Percentiles rank a stretch among this genome's conserved stretches.
These are phyloP conservation scores for Taiozyma sp. DNA, from an alignment of 1,139 yeast genomes.

Conservation along the genomic window DNA sequence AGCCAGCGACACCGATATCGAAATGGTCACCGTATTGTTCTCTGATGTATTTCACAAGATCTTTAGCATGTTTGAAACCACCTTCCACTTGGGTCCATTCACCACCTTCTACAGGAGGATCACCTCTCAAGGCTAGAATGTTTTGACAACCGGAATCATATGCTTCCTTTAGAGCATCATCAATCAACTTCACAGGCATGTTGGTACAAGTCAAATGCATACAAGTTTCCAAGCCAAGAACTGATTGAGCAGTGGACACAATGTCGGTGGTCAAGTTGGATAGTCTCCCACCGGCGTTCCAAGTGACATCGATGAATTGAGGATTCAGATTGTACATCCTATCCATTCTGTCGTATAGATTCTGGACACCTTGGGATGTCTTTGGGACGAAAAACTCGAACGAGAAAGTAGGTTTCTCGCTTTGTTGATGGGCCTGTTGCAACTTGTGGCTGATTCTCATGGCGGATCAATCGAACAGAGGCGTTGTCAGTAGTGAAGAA, in stretches of 20 bases:
- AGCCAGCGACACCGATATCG: constrained; percentile 72
- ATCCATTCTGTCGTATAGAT: constrained; percentile 94
- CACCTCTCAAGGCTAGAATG: constrained; percentile 82
- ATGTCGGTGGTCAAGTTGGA: constrained; percentile 82
- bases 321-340: constrained; percentile 94
- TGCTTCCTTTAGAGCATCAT: constrained; percentile 80
- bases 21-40: constrained; percentile 55
- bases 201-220: constrained; percentile 98
- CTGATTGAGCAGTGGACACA: constrained; percentile 87
- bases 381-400: constrained; percentile 98
- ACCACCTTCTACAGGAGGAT: constrained; percentile 68
- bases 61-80: constrained; percentile 70
- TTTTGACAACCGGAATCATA: constrained; percentile 92
- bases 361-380: constrained; percentile 94
- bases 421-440: constrained; percentile 24
- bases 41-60: constrained; percentile 50
- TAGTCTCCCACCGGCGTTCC: constrained; percentile 96
- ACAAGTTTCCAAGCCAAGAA: constrained; percentile 93
- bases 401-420: constrained; percentile 62
- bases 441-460: constrained; percentile 36
- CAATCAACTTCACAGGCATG: constrained; percentile 79
- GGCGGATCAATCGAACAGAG: background rate
- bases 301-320: constrained; percentile 88
- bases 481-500: background rate
- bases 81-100: constrained; percentile 49